These are phyloP conservation scores for Malus orientalis DNA, from an alignment of 306 rosid genomes.

Conservation along the genomic window DNA sequence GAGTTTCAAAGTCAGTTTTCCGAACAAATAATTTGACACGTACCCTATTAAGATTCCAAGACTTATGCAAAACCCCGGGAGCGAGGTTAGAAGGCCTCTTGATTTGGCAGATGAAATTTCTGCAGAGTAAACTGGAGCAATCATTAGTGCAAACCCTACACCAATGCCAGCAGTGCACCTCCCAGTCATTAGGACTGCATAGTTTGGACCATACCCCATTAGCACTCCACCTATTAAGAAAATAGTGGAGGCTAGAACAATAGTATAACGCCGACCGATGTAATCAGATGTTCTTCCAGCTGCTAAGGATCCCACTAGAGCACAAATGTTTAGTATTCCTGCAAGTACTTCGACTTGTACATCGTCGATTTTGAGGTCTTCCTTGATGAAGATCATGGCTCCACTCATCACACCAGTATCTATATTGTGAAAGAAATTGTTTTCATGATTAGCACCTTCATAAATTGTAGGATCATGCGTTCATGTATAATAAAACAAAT, in stretches of 20 bases:
- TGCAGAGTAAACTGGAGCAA: constrained; percentile 81
- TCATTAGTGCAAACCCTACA: constrained; percentile 75
- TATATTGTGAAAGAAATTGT: neutral
- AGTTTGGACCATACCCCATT: constrained; percentile 81
- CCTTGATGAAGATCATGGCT: constrained; percentile 78
- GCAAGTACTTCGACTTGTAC: constrained; percentile 62
- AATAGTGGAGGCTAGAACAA: constrained; percentile 38
- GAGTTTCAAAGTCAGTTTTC: constrained; percentile 36
- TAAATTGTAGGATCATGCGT: neutral
- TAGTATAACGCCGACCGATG: constrained; percentile 82
- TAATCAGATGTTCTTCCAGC: constrained; percentile 75
- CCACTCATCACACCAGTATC: constrained; percentile 97
- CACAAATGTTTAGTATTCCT: constrained; percentile 69
- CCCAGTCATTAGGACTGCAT: constrained; percentile 46
- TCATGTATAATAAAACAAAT: neutral
- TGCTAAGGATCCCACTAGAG: constrained; percentile 46
- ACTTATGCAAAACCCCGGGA: constrained; percentile 71
- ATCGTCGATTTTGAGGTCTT: constrained; percentile 62
- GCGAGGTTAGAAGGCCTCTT: constrained; percentile 56
- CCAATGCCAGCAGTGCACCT: constrained; percentile 71
- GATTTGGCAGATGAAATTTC: constrained; percentile 65
- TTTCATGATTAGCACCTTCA: neutral
- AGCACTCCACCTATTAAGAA: constrained; percentile 62
- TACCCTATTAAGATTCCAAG: constrained; percentile 70
- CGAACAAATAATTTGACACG: constrained; percentile 49